Evolutionary conservation across 768 basidiomycete genomes (phyloP), one percentile per base, ranked within the genome.

Genomic region (Boletus reticuloceps): DNA sequence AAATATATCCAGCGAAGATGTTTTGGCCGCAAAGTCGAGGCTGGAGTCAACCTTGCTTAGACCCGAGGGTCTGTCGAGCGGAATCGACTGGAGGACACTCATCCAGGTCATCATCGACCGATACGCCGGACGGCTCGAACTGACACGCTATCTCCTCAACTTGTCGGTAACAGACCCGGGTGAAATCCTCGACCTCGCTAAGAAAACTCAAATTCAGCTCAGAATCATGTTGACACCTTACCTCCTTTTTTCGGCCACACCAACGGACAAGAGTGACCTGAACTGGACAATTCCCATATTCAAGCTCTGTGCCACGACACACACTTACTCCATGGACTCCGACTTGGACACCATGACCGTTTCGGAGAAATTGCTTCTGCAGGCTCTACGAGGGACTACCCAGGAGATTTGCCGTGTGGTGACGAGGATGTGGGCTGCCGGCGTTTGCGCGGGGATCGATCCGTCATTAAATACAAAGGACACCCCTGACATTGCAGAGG

Each of bases 361-460:
- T 20, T 67, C 69, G 6, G 73, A 75, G 55, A 47, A 22, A 0
- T 29, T 70, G 25, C 59, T 75, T 22, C 55, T 73, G 5, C 50
- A 43, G 6, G 66, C 55, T 6, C 22, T 75, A 3, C 64, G 65
- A 17, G 76, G 64, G 5, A 78, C 76, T 0, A 72, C 55, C 2
- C 69, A 64, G 37, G 79, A 82, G 58, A 79, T 81, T 25, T 82
- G 80, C 52, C 70, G 78, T 0, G 73, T 76, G 0, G 56, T 77
- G 32, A 77, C 78, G 5, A 67, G 61, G 41, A 72, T 82, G 60
- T 82, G 81, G 81, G 77, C 77, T 0, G 64, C 75, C 6, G 80
- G 78, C 2, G 58, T 61, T 6, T 22, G 53, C 5, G 60, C 47
- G 0, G 68, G 68, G 0, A 19, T 69, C 11, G 68, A 69, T 39